Evolutionary conservation across 2,329 filamentous ascomycete species (phyloP), one percentile per base, ranked within the genome.

Genomic region (Ophiosphaerella herpotricha): DNA sequence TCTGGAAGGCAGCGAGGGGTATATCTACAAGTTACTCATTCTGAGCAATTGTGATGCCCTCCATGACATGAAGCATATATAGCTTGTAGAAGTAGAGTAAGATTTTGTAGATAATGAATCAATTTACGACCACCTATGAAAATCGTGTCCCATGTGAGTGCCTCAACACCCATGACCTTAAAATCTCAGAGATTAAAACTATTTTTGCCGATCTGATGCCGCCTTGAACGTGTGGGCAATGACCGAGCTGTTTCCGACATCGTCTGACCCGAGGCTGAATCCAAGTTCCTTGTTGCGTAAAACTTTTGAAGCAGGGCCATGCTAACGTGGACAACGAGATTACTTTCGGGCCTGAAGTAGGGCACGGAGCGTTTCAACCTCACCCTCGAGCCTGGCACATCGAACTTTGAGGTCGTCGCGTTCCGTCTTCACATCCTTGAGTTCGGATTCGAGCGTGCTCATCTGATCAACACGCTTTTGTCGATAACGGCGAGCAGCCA

Each of bases 401-500:
- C 81, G 79, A 45, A 89, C 73, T 46, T 80, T 82, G 59, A 89
- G 69, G 13, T 83, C 84, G 60, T 90, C 86, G 14, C 85, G 75
- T 64, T 89, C 86, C 40, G 78, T 71, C 50, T 81, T 82, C 64
- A 85, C 80, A 37, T 81, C 78, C 39, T 79, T 80, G 36, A 90
- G 74, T 16, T 82, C 80, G 7, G 74, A 70, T 69, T 89, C 86
- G 29, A 90, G 77, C 53, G 83, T 81, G 23, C 73, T 74, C 68
- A 88, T 82, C 54, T 85, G 83, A 60, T 89, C 86, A 31, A 89
- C 78, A 39, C 85, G 83, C 68, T 87, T 87, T 68, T 89, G 86
- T 23, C 87, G 83, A 66, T 88, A 89, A 54, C 86, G 85, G 54
- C 85, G 81, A 26, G 87, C 87, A n/a, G 87, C 86, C 54, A 88